Percentiles rank a stretch among this genome's conserved stretches.
Conservation (phyloP, 148 eudicot species). For the Simmondsia chinensis region DNA sequence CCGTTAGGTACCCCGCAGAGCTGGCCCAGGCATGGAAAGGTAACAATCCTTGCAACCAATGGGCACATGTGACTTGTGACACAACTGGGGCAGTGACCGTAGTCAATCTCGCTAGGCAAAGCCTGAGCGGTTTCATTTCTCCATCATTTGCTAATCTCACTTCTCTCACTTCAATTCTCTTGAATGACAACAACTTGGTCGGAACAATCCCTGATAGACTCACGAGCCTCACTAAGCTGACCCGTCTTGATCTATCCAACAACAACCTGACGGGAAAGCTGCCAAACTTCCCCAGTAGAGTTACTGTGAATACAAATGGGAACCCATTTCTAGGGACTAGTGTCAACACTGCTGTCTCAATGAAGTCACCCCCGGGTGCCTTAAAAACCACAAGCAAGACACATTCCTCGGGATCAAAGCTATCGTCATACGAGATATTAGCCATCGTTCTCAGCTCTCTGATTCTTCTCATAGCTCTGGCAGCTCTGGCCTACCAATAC, state of each 20-base stretch:
- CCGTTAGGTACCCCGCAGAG: slow-evolving; percentile 19
- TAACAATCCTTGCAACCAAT: slow-evolving; percentile 25
- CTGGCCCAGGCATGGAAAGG: slow-evolving; percentile 28
- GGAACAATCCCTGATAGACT: slow-evolving; percentile 21
- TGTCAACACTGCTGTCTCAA: slow-evolving; percentile 14
- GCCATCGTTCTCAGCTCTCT: slow-evolving; percentile 8
- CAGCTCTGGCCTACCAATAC: slow-evolving; percentile 3
- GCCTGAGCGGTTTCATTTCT: slow-evolving; percentile 26
- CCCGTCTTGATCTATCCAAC: slow-evolving; percentile 24
- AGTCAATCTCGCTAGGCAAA: slow-evolving; percentile 22
- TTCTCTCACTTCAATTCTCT: slow-evolving; percentile 18
- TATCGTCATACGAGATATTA: not conserved
- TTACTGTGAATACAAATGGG: slow-evolving; percentile 10
- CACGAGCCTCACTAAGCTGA: slow-evolving; percentile 11
- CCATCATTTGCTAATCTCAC: slow-evolving; percentile 32
- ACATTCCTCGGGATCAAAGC: not conserved
- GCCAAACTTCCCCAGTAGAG: slow-evolving; percentile 14
- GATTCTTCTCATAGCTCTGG: slow-evolving; percentile 9
- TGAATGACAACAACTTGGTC: slow-evolving; percentile 21
- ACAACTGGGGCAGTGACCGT: slow-evolving; percentile 11
- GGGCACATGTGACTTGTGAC: slow-evolving; percentile 34
- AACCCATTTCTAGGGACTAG: slow-evolving; percentile 26
- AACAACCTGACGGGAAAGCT: slow-evolving; percentile 30
- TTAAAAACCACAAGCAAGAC: too few species aligned
- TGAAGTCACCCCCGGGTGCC: slow-evolving; percentile 11